Conservation (phyloP, 345 rosid species). For the Brassica napus region DNA sequence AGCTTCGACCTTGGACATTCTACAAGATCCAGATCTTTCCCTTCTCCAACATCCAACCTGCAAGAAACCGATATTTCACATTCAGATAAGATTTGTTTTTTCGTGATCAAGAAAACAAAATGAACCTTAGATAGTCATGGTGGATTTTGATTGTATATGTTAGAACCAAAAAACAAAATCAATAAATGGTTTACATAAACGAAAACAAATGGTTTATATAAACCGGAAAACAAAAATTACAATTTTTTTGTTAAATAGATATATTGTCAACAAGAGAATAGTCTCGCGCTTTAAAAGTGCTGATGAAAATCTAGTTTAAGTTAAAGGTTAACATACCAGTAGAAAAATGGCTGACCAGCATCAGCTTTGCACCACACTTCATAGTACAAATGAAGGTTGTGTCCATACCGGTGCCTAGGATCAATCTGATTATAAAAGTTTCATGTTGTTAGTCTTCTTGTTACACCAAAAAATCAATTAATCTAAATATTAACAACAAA, state of each 20-base stretch:
- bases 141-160: not conserved
- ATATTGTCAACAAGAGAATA: too few species aligned
- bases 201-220: too few species aligned
- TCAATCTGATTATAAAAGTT: conserved; percentile 54
- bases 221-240: too few species aligned
- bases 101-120: conserved; percentile 21
- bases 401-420: conserved; percentile 93
- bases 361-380: conserved; percentile 73
- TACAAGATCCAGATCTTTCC: conserved; percentile 69
- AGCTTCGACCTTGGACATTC: conserved; percentile 69
- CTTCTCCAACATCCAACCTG: conserved; percentile 93
- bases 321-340: conserved; percentile 52
- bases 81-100: not conserved
- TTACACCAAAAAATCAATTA: not conserved
- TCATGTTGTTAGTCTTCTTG: not conserved
- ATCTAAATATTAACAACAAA: conserved; percentile 8
- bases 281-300: too few species aligned
- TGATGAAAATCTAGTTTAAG: too few species aligned
- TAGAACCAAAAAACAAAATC: not conserved
- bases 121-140: conserved; percentile 6
- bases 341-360: conserved; percentile 89
- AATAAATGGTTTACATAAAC: not conserved
- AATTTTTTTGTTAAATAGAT: too few species aligned
- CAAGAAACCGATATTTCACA: not conserved
- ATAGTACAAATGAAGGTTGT: conserved; percentile 70